Percentiles rank a stretch among this genome's conserved stretches.
These are phyloP conservation scores for Geotrichum carabidarum DNA, from an alignment of 1,139 yeast species.

Conservation along the genomic window DNA sequence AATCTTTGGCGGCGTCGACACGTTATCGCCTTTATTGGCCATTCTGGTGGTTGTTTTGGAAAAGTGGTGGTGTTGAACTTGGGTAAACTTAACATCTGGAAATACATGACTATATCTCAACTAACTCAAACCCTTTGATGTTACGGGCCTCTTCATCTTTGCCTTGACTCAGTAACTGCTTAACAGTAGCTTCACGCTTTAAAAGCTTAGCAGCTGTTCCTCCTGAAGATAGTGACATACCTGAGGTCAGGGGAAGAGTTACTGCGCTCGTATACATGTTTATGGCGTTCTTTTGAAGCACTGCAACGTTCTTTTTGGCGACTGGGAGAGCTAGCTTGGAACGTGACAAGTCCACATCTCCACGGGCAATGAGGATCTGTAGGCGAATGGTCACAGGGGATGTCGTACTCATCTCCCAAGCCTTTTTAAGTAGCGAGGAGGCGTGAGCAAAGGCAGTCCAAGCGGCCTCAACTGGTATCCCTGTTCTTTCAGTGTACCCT, in stretches of 20 bases:
- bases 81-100: too few species aligned
- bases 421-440: constrained; percentile 10
- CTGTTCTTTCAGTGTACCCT: constrained; percentile 23
- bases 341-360: constrained; percentile 30
- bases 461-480: not conserved
- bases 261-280: constrained; percentile 27
- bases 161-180: not conserved
- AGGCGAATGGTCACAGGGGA: constrained; percentile 16
- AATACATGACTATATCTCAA: not conserved
- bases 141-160: not conserved
- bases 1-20: constrained; percentile 17
- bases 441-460: constrained; percentile 17
- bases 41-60: constrained; percentile 1
- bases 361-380: constrained; percentile 25
- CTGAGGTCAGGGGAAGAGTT: constrained; percentile 8
- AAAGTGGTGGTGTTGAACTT: constrained; percentile 1
- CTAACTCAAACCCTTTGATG: not conserved
- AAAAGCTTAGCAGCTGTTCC: constrained; percentile 5
- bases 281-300: constrained; percentile 26
- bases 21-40: constrained; percentile 14
- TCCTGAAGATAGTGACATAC: not conserved
- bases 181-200: constrained; percentile 7
- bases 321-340: constrained; percentile 22
- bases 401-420: constrained; percentile 14
- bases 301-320: constrained; percentile 24